phyloP scores from a whole-genome alignment of 116 monocot species.

The Iris pallida region DNA sequence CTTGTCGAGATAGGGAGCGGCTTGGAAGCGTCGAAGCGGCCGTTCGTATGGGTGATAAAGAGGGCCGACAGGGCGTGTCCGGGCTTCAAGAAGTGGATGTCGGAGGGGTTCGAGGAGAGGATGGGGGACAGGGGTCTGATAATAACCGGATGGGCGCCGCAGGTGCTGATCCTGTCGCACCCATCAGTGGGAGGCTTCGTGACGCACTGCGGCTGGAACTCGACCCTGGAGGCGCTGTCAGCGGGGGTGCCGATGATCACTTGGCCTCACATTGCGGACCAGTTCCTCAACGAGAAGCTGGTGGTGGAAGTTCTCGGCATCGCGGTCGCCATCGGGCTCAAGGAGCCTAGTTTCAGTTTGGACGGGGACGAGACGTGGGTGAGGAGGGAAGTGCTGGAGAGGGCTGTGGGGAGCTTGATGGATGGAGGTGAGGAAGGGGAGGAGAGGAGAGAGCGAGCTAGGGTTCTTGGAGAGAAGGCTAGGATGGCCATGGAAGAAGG shows the following conservation, averaged over 20 bases:
- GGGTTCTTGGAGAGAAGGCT: too few relatives aligned
- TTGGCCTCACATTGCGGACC: conserved; percentile 30
- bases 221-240: conserved; percentile 11
- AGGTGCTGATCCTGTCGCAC: conserved; percentile 19
- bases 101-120: not conserved
- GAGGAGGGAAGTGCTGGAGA: conserved; percentile 6
- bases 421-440: not conserved
- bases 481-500: too few relatives aligned
- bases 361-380: not conserved
- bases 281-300: conserved; percentile 14
- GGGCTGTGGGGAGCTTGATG: not conserved
- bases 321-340: conserved; percentile 8
- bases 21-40: not conserved
- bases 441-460: too few relatives aligned
- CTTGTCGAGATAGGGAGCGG: conserved; percentile 7
- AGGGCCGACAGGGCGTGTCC: not conserved
- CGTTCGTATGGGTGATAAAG: conserved; percentile 18
- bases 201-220: conserved; percentile 69
- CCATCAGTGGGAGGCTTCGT: conserved; percentile 28
- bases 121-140: conserved; percentile 5
- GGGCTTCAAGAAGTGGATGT: not conserved
- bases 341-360: not conserved
- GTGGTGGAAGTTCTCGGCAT: conserved; percentile 19
- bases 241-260: conserved; percentile 33
- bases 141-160: conserved; percentile 32